Evolutionary conservation across 257 asterid species (phyloP).

Genomic region (Nicotiana noctiflora): DNA sequence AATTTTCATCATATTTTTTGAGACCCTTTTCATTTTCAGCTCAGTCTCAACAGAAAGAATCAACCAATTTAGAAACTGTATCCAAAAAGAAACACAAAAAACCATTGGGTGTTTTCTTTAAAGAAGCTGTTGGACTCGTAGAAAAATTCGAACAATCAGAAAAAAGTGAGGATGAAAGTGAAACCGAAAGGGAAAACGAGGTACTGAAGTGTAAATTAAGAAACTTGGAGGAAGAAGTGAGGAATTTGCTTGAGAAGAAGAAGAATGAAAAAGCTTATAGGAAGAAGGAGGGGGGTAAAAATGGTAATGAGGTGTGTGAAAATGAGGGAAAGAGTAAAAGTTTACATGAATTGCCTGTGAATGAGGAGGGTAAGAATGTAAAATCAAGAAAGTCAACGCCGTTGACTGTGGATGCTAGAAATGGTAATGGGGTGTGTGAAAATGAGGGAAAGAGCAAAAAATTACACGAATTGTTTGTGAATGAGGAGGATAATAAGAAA

Average conservation of each 20-base stretch:
- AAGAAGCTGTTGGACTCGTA: constrained; percentile 39
- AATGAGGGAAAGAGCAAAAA: constrained; percentile 8
- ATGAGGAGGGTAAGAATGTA: background rate
- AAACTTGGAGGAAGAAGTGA: constrained; percentile 42
- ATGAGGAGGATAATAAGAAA: constrained; percentile 2
- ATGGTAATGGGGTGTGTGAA: background rate
- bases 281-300: background rate
- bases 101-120: constrained; percentile 41
- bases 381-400: constrained; percentile 8
- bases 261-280: constrained; percentile 6
- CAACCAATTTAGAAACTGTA: background rate
- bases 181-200: constrained; percentile 15
- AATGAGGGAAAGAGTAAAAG: constrained; percentile 8
- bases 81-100: constrained; percentile 13
- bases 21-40: constrained; percentile 36
- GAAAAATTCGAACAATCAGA: constrained; percentile 13
- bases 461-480: constrained; percentile 33
- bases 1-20: constrained; percentile 13
- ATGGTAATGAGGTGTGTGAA: background rate
- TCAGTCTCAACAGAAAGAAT: constrained; percentile 12
- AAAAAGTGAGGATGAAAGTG: constrained; percentile 9
- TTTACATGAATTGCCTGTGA: constrained; percentile 31
- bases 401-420: constrained; percentile 10
- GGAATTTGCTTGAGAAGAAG: constrained; percentile 20
- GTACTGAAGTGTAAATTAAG: constrained; percentile 29